Base-by-base conservation (phyloP, 1,284 basidiomycete species). In the Caloboletus firmus region DNA sequence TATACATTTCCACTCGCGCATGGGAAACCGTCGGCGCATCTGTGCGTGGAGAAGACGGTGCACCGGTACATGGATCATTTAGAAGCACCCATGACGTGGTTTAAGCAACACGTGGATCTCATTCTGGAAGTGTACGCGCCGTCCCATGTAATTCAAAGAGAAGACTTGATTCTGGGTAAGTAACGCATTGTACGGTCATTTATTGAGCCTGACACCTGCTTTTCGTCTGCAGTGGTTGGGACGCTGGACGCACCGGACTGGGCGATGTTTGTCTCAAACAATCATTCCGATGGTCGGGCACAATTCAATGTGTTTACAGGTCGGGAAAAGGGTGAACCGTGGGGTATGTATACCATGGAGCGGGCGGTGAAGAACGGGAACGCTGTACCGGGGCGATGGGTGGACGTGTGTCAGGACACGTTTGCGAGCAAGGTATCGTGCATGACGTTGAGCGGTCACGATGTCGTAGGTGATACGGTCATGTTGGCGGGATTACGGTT, bases 151-250 rank as follows among this genome's bases (percentile, higher is more conserved):
- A 79, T 90, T 45, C 78, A 77, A 53, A 83, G 78, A 60, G 87
- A 92, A 63, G 89, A 92, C 60, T 64, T 92, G 35, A 81, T 81
- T 56, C 70, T 91, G 0, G 81, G 89, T 87, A 62, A 57, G 82
- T 72, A 15, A 32, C 8, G 36, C 24, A 7, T 41, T 44, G 20
- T 39, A 12, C 1, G 3, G 4, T 31, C 12, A 13, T 39, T 36
- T 13, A 12, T 18, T 8, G 7, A 17, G 17, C 15, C 4, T 63
- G 24, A 60, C 24, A 5, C 1, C 9, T 26, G 2, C n/a, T 57
- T 39, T 43, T 55, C 46, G 26, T 39, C 22, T 57, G 2, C 49
- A 90, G 88, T 91, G 24, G 81, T 88, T 40, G 89, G 88, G 12
- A 81, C 84, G 0, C 73, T 92, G 7, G 79, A 83, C 49, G 79